Evolutionary conservation across 2,329 filamentous ascomycete species (phyloP).

Genomic region (Annulohypoxylon truncatum): DNA sequence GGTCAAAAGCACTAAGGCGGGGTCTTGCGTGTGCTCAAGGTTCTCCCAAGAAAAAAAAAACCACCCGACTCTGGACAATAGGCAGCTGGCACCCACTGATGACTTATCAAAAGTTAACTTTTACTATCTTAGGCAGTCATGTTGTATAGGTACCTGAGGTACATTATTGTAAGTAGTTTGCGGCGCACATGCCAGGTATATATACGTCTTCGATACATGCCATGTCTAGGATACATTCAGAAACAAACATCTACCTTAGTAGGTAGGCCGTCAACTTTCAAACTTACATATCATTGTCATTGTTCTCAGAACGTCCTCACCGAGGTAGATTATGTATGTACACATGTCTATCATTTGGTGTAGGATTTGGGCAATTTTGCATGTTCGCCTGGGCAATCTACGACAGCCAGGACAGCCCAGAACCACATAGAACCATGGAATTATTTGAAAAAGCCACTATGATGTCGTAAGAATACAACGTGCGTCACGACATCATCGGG

Average conservation of each 20-base stretch:
- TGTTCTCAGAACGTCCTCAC: not conserved
- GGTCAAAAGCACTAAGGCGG: slow-evolving; percentile 24
- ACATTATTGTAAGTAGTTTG: not conserved
- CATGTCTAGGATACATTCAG: not conserved
- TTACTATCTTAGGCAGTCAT: slow-evolving; percentile 16
- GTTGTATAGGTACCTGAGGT: slow-evolving; percentile 6
- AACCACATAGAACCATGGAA: not conserved
- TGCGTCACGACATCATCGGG: slow-evolving; percentile 32
- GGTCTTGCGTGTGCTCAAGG: slow-evolving; percentile 24
- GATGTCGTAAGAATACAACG: slow-evolving; percentile 30
- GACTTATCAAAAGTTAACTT: not conserved
- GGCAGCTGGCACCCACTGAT: slow-evolving; percentile 30
- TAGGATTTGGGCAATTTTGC: slow-evolving; percentile 13
- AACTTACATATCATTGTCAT: no score
- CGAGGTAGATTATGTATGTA: not conserved
- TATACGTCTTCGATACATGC: not conserved
- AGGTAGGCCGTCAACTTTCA: not conserved
- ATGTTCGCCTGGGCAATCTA: not conserved
- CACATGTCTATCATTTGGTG: not conserved
- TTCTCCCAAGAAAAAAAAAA: slow-evolving; percentile 13
- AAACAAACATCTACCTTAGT: not conserved
- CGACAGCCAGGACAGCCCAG: not conserved
- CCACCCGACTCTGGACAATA: not conserved
- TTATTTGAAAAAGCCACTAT: slow-evolving; percentile 18
- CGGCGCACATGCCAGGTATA: not conserved